A percentile compares a stretch with the other conserved stretches of the same genome.
These are phyloP conservation scores for Sphagnum contortum DNA, from an alignment of 225 moss, liverwort and hornwort genomes.

Conservation along the genomic window DNA sequence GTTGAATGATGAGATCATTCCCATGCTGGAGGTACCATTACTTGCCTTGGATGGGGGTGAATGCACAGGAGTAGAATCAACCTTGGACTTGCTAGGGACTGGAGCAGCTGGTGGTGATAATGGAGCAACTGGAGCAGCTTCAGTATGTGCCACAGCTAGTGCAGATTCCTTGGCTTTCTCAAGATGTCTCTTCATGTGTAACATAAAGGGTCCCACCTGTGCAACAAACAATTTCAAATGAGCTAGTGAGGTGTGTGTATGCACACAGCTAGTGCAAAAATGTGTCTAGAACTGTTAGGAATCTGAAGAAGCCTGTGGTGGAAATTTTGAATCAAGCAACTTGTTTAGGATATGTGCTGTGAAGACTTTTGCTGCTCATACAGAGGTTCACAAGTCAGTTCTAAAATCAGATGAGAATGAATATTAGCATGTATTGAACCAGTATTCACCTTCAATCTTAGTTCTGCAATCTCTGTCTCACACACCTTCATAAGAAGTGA, in stretches of 20 bases:
- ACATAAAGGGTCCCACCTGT: slow-evolving; percentile 73
- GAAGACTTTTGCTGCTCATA: too few relatives aligned
- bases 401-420: too few relatives aligned
- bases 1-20: slow-evolving; percentile 37
- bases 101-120: slow-evolving; percentile 27
- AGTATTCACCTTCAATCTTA: slow-evolving; percentile 32
- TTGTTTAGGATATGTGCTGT: too few relatives aligned
- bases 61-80: slow-evolving; percentile 26
- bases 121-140: slow-evolving; percentile 14
- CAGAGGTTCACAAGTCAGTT: too few relatives aligned
- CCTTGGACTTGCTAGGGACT: slow-evolving; percentile 71
- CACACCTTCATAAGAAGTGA: slow-evolving; percentile 46
- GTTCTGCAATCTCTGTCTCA: slow-evolving; percentile 52
- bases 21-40: neutral
- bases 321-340: too few relatives aligned
- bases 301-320: too few relatives aligned
- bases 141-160: too few relatives aligned
- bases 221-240: neutral
- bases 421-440: too few relatives aligned
- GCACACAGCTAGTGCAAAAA: too few relatives aligned
- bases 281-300: too few relatives aligned
- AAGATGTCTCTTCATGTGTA: slow-evolving; percentile 71
- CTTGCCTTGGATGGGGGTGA: slow-evolving; percentile 26
- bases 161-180: slow-evolving; percentile 16
- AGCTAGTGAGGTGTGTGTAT: too few relatives aligned